Evolutionary conservation across 257 asterid species (phyloP).

Genomic region (Petunia secreta): DNA sequence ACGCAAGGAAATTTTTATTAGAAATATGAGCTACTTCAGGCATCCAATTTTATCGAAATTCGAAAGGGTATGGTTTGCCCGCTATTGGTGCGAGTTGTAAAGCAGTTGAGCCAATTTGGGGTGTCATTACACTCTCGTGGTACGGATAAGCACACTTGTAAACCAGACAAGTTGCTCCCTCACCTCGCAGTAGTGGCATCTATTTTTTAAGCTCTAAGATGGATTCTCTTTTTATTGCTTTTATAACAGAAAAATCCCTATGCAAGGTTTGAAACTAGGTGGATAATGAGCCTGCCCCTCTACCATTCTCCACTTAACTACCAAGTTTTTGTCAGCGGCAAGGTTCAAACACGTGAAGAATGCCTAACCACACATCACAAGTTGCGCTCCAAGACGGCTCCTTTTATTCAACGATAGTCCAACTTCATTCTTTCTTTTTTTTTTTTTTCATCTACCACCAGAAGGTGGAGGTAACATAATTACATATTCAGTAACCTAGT

Average conservation of each 20-base stretch:
- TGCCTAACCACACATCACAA: no score
- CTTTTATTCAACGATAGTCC: constrained; percentile 2
- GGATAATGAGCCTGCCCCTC: no score
- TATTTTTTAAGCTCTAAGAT: constrained; percentile 3
- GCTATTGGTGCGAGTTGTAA: background rate
- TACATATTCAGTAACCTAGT: background rate
- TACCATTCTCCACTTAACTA: no score
- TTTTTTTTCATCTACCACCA: no score
- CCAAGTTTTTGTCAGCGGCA: no score
- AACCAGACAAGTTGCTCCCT: background rate
- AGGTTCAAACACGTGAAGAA: no score
- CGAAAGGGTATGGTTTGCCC: background rate
- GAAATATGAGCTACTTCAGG: background rate
- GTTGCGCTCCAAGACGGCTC: background rate
- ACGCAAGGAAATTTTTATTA: constrained; percentile 3
- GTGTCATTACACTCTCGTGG: background rate
- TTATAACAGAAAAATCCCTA: no score
- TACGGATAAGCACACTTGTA: background rate
- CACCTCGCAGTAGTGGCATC: background rate
- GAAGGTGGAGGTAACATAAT: no score
- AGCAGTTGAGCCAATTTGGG: background rate
- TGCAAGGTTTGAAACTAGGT: no score
- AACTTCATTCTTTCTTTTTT: background rate
- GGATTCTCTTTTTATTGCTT: no score
- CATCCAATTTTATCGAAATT: constrained; percentile 1